phyloP scores from a whole-genome alignment of 2,329 filamentous ascomycete genomes.

The Fusarium continuum region DNA sequence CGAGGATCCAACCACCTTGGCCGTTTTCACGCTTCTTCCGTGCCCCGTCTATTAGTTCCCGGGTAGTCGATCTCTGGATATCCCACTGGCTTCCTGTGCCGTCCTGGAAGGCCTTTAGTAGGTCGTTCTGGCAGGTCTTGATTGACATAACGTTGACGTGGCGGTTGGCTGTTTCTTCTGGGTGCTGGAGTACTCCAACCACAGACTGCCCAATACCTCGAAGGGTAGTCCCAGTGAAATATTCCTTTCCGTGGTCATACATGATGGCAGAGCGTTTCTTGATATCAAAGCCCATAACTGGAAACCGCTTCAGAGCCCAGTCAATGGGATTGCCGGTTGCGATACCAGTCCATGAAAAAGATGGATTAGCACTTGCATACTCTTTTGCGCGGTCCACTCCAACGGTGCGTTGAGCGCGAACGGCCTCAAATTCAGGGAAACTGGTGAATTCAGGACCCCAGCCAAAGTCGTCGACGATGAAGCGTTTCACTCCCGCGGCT shows the following conservation, averaged over 20 bases:
- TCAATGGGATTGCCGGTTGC: constrained; percentile 24
- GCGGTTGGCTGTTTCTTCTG: constrained; percentile 17
- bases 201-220: constrained; percentile 28
- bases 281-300: constrained; percentile 24
- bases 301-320: constrained; percentile 29
- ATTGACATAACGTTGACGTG: constrained; percentile 24
- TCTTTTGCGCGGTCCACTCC: constrained; percentile 13
- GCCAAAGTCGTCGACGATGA: constrained; percentile 26
- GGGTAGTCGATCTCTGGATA: not conserved
- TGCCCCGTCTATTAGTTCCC: constrained; percentile 12
- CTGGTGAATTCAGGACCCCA: constrained; percentile 25
- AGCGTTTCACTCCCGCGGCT: constrained; percentile 23
- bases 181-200: constrained; percentile 17
- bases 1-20: constrained; percentile 19
- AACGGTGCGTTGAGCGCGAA: constrained; percentile 12
- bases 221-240: constrained; percentile 22
- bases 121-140: constrained; percentile 24
- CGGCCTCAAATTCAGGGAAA: constrained; percentile 22
- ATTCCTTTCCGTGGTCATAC: constrained; percentile 20
- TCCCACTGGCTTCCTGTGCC: constrained; percentile 5
- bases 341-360: constrained; percentile 28
- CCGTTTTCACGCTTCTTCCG: constrained; percentile 5
- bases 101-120: constrained; percentile 10
- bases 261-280: not conserved
- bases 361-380: not conserved